A percentile compares a stretch with the other conserved stretches of the same genome.
Conservation (phyloP, 2,329 filamentous ascomycete species). For the Shiraia sp. region DNA sequence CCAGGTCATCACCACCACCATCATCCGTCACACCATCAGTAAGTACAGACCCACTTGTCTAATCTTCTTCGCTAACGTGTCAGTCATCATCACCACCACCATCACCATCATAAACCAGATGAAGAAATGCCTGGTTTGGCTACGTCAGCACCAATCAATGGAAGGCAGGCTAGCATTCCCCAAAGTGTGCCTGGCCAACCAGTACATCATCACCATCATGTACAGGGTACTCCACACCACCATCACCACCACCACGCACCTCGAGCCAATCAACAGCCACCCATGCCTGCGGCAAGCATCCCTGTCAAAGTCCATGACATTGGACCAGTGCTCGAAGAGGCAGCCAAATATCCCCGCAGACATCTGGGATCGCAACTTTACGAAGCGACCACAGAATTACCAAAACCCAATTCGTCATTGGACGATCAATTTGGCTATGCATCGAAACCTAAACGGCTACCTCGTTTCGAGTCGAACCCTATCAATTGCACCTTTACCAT, state of each 20-base stretch:
- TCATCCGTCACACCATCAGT: constrained; percentile 54
- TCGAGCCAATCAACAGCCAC: constrained; percentile 24
- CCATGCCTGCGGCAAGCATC: constrained; percentile 55
- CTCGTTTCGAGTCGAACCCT: constrained; percentile 74
- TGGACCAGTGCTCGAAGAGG: constrained; percentile 67
- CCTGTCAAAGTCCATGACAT: constrained; percentile 64
- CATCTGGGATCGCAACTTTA: constrained; percentile 89
- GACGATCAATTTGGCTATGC: constrained; percentile 62
- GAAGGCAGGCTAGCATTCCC: constrained; percentile 31
- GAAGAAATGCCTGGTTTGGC: constrained; percentile 48
- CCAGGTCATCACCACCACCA: constrained; percentile 69
- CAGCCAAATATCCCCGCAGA: constrained; percentile 70
- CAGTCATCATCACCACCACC: constrained; percentile 60
- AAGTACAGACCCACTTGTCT: constrained; percentile 32
- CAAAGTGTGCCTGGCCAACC: constrained; percentile 33
- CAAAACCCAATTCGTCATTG: constrained; percentile 45
- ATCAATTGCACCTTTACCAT: constrained; percentile 86
- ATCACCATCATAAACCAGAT: constrained; percentile 59
- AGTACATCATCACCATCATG: constrained; percentile 45
- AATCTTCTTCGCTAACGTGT: constrained; percentile 24
- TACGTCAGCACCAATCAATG: constrained; percentile 24
- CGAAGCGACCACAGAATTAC: constrained; percentile 63
- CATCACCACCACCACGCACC: constrained; percentile 38
- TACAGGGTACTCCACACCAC: constrained; percentile 43
- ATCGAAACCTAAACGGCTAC: constrained; percentile 71